Evolutionary conservation across 2,329 filamentous ascomycete genomes (phyloP).

Genomic region (Fusarium aywerte): DNA sequence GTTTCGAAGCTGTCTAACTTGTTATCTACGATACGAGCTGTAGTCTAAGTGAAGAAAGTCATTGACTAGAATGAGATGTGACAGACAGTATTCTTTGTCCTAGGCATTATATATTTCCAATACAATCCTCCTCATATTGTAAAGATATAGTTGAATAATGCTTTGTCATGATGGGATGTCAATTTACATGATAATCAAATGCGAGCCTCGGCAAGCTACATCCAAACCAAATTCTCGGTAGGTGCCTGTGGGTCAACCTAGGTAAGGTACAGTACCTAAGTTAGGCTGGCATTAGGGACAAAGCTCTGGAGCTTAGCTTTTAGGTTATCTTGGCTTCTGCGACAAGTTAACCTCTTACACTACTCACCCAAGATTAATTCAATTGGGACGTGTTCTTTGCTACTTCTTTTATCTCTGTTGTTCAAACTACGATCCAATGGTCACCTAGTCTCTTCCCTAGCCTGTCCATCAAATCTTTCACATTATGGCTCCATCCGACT

Average conservation of each 20-base stretch:
- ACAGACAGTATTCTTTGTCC: not conserved
- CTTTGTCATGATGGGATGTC: not conserved
- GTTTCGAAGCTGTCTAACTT: not conserved
- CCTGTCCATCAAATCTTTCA: not conserved
- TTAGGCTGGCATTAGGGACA: not conserved
- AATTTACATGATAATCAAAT: not conserved
- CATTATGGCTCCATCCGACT: conserved; percentile 49
- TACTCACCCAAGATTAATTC: not conserved
- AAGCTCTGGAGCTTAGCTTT: conserved; percentile 3
- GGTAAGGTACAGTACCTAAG: no score
- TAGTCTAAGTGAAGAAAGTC: not conserved
- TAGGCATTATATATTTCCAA: not conserved
- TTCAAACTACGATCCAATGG: not conserved
- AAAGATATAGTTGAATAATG: not conserved
- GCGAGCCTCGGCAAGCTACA: conserved; percentile 24
- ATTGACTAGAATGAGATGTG: not conserved
- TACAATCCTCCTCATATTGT: no score
- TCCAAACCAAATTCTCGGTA: not conserved
- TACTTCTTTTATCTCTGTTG: not conserved
- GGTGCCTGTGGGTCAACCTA: not conserved
- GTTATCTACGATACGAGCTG: not conserved
- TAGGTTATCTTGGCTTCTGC: not conserved
- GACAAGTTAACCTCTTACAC: conserved; percentile 2
- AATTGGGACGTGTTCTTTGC: not conserved
- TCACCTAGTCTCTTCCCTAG: not conserved